Percentiles rank a stretch among this genome's conserved stretches.
phyloP scores from a whole-genome alignment of 148 eudicot species.

The Rhododendron simsii region DNA sequence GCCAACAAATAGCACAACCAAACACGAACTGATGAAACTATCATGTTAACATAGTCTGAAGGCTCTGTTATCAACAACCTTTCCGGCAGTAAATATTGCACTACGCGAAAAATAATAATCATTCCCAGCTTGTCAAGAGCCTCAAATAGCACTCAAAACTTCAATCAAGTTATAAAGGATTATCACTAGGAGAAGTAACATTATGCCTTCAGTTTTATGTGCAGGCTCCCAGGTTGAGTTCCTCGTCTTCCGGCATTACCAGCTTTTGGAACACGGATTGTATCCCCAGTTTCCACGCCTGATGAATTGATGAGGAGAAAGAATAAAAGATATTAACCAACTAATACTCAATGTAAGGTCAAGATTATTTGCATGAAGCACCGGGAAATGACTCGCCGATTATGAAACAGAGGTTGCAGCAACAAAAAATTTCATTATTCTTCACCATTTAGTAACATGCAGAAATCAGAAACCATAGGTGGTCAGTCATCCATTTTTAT shows the following conservation, averaged over 20 bases:
- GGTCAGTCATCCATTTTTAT: not conserved
- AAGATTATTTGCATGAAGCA: not conserved
- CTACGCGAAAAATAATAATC: not conserved
- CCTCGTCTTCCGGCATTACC: constrained; percentile 80
- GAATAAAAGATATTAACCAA: constrained; percentile 10
- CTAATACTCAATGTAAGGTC: not conserved
- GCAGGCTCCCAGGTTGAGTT: constrained; percentile 61
- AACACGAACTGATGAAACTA: not conserved
- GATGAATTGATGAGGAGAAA: constrained; percentile 11
- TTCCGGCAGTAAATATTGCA: not conserved
- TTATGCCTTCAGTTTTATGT: constrained; percentile 67
- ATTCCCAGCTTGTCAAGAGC: not conserved
- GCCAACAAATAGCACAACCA: not conserved
- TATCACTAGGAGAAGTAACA: not conserved
- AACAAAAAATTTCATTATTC: not conserved
- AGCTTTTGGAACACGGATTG: constrained; percentile 78
- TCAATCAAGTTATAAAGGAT: not conserved
- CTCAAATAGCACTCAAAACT: constrained; percentile 6
- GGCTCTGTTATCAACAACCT: not conserved
- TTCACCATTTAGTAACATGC: not conserved
- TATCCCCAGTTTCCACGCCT: constrained; percentile 92
- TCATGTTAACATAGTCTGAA: not conserved
- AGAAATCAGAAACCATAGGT: not conserved
- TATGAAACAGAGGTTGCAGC: not conserved
- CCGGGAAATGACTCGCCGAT: not conserved